phyloP scores from a whole-genome alignment of 768 basidiomycete species.

The Mycena capillaripes region DNA sequence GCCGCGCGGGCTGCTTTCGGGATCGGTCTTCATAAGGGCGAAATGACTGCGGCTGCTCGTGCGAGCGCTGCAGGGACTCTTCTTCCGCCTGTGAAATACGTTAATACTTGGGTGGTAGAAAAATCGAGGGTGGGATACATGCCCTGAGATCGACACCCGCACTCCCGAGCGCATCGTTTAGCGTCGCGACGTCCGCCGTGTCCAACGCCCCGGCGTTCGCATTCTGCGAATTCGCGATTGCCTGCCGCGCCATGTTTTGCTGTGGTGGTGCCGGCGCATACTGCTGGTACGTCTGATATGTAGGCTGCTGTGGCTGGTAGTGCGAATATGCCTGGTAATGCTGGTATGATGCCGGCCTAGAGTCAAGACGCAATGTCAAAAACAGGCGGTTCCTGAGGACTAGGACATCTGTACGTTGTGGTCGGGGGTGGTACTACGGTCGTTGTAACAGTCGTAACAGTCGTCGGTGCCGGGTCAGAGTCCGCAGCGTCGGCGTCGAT shows the following conservation, averaged over 20 bases:
- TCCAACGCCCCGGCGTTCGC: slow-evolving; percentile 13
- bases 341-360: slow-evolving; percentile 15
- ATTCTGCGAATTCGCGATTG: slow-evolving; percentile 25
- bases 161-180: slow-evolving; percentile 89
- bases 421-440: not conserved
- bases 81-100: slow-evolving; percentile 78
- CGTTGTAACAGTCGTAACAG: not conserved
- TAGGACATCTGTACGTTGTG: slow-evolving; percentile 7
- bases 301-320: slow-evolving; percentile 20
- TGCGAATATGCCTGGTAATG: slow-evolving; percentile 29
- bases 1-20: slow-evolving; percentile 79
- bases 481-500: slow-evolving; percentile 22
- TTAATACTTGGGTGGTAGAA: no score
- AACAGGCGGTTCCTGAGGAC: not conserved
- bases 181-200: slow-evolving; percentile 74
- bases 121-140: slow-evolving; percentile 33
- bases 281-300: slow-evolving; percentile 25
- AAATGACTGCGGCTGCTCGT: slow-evolving; percentile 73
- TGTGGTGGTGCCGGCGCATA: not conserved
- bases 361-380: slow-evolving; percentile 20
- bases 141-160: slow-evolving; percentile 91
- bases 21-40: slow-evolving; percentile 83
- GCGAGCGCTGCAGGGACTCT: slow-evolving; percentile 79
- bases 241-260: slow-evolving; percentile 31
- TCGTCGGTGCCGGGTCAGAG: not conserved